These are phyloP conservation scores for Elsinoe necatrix DNA, from an alignment of 2,329 filamentous ascomycete species.

Conservation along the genomic window DNA sequence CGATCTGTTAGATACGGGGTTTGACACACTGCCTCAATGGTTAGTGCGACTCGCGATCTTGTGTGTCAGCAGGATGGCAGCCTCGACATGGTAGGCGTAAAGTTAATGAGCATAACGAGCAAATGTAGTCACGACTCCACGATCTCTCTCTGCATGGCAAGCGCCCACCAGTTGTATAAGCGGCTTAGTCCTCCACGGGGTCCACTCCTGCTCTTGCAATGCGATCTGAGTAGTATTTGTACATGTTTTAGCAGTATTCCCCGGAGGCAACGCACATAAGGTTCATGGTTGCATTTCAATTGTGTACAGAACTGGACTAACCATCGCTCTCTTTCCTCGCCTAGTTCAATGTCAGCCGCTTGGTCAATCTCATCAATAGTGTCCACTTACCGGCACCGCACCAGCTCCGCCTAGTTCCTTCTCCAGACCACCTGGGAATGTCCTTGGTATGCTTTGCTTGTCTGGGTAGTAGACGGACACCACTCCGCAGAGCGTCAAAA, in stretches of 20 bases:
- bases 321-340: neutral
- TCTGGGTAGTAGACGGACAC: slow-evolving; percentile 38
- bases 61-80: neutral
- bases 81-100: too few relatives aligned
- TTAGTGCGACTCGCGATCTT: neutral
- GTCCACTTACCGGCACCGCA: slow-evolving; percentile 33
- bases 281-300: neutral
- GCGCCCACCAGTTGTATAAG: too few relatives aligned
- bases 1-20: neutral
- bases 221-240: too few relatives aligned
- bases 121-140: too few relatives aligned
- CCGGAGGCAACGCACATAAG: neutral
- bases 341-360: neutral
- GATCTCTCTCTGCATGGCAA: too few relatives aligned
- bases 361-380: neutral
- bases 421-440: slow-evolving; percentile 41
- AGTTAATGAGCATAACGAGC: too few relatives aligned
- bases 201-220: too few relatives aligned
- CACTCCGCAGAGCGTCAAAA: slow-evolving; percentile 33
- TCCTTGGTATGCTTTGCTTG: slow-evolving; percentile 34
- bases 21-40: neutral
- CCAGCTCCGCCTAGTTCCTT: slow-evolving; percentile 40
- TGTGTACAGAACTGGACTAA: neutral
- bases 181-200: too few relatives aligned
- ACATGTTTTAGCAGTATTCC: too few relatives aligned